phyloP scores from a whole-genome alignment of 1,284 basidiomycete species.

The Ceraceosorus guamensis region DNA sequence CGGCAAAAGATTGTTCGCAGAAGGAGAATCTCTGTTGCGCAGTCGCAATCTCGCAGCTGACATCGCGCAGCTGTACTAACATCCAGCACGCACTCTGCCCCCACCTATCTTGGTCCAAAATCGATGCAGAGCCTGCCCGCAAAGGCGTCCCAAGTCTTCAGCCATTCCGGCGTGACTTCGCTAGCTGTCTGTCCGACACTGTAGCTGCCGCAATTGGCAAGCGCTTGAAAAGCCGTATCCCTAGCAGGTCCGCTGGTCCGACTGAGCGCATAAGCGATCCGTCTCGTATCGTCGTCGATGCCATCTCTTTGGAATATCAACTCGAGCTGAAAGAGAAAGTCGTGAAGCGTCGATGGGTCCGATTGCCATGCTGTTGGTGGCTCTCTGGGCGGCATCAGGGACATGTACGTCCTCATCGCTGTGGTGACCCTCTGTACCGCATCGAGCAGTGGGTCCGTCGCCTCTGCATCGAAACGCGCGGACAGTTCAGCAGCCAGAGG shows the following conservation, averaged over 20 bases:
- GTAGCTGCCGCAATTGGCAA: neutral
- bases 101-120: too few relatives aligned
- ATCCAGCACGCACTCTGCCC: too few relatives aligned
- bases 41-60: too few relatives aligned
- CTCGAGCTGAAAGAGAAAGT: neutral
- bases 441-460: too few relatives aligned
- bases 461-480: too few relatives aligned
- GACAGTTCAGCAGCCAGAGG: too few relatives aligned
- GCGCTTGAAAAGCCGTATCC: neutral
- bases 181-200: neutral
- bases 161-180: neutral
- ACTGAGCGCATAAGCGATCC: neutral
- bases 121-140: neutral
- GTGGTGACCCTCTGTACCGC: too few relatives aligned
- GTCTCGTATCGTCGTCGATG: neutral
- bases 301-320: neutral
- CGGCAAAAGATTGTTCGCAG: too few relatives aligned
- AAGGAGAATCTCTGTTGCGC: too few relatives aligned
- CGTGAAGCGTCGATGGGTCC: neutral
- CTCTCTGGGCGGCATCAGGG: too few relatives aligned
- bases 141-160: neutral
- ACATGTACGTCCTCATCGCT: too few relatives aligned
- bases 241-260: neutral
- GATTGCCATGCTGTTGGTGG: neutral
- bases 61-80: too few relatives aligned